Percentiles rank a stretch among this genome's conserved stretches.
Conservation (phyloP, 352 stramenopile genomes). For the Achlya hypogyna region DNA sequence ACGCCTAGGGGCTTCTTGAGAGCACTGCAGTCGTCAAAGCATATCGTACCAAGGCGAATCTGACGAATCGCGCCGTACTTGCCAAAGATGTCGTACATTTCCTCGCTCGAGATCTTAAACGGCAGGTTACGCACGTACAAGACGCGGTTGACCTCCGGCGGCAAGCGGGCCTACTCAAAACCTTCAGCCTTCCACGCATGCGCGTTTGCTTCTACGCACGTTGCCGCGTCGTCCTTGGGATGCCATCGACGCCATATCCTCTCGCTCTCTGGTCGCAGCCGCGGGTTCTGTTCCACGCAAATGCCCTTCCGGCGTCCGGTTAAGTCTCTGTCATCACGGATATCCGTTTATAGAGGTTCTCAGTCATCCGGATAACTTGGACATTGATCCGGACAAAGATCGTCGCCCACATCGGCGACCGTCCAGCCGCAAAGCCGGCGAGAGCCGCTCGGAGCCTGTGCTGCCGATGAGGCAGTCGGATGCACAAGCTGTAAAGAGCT, state of each 20-base stretch:
- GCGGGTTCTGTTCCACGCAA: not conserved
- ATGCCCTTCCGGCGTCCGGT: no score
- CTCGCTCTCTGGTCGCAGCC: no score
- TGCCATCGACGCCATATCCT: constrained; percentile 36
- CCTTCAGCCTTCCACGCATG: not conserved
- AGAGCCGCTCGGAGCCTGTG: no score
- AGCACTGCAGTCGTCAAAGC: not conserved
- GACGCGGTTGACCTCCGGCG: constrained; percentile 97
- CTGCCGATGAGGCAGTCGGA: no score
- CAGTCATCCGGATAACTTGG: no score
- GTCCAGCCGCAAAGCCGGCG: no score
- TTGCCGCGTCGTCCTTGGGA: constrained; percentile 44
- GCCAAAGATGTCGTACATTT: constrained; percentile 99
- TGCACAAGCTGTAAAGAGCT: no score
- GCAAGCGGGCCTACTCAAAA: constrained; percentile 72
- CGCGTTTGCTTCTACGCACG: not conserved
- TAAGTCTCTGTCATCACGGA: no score
- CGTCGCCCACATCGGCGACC: no score
- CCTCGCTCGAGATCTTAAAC: constrained; percentile 97
- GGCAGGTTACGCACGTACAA: constrained; percentile 97
- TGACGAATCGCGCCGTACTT: constrained; percentile 99
- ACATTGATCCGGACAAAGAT: no score
- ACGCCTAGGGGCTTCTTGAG: constrained; percentile 46
- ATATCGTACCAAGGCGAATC: constrained; percentile 61
- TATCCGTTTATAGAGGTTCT: no score